These are phyloP conservation scores for Solanum gandarillasii DNA, from an alignment of 257 asterid species.

Conservation along the genomic window DNA sequence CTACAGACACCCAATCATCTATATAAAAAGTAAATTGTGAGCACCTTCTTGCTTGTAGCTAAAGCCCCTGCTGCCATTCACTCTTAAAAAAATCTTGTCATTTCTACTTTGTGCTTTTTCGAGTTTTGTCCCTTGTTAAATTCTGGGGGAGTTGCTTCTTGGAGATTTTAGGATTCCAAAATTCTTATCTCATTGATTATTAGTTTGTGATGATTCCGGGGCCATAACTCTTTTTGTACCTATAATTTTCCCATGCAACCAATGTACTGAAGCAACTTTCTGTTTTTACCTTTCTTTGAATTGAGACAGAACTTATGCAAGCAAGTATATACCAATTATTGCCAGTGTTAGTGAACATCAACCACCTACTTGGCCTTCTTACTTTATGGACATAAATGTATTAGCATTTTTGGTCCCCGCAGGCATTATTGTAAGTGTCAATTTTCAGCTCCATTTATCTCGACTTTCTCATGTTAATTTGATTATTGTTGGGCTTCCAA, in stretches of 20 bases:
- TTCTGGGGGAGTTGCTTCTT: background rate
- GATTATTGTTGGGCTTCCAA: background rate
- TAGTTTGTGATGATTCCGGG: background rate
- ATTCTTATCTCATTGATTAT: background rate
- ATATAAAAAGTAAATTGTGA: background rate
- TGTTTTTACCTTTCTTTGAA: constrained; percentile 7
- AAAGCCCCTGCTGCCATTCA: background rate
- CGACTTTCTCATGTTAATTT: background rate
- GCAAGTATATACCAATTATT: constrained; percentile 97
- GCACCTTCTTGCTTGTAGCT: background rate
- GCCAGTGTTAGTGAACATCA: constrained; percentile 99
- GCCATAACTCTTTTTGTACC: background rate
- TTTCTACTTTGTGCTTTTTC: background rate
- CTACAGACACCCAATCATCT: background rate
- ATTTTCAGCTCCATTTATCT: background rate
- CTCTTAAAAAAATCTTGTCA: background rate
- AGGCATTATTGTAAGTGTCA: constrained; percentile 82
- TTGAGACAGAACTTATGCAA: constrained; percentile 86
- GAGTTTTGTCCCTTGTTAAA: background rate
- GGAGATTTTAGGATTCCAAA: background rate
- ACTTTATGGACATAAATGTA: constrained; percentile 95
- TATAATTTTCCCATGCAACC: background rate
- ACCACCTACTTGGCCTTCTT: constrained; percentile 99
- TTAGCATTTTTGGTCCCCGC: constrained; percentile 98
- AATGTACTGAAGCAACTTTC: constrained; percentile 9